These are phyloP conservation scores for Microbotryomycetes sp. DNA, from an alignment of 1,284 basidiomycete genomes.

Conservation along the genomic window DNA sequence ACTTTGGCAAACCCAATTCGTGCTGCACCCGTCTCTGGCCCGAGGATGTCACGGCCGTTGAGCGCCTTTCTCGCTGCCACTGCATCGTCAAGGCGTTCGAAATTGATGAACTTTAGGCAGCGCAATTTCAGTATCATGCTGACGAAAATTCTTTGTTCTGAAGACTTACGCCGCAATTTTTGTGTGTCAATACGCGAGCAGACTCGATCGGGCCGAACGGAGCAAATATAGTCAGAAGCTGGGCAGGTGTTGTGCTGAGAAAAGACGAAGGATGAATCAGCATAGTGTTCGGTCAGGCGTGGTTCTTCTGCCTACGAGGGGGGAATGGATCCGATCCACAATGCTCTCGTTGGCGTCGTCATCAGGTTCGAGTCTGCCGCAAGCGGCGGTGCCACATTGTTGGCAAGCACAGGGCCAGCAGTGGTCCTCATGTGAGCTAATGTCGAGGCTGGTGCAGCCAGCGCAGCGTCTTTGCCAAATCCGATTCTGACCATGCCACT, in stretches of 20 bases:
- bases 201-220: slow-evolving; percentile 97
- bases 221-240: slow-evolving; percentile 80
- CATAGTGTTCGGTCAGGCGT: too few relatives aligned
- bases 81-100: slow-evolving; percentile 92
- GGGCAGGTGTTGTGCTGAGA: slow-evolving; percentile 67
- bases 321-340: slow-evolving; percentile 95
- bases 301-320: slow-evolving; percentile 47
- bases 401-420: slow-evolving; percentile 12
- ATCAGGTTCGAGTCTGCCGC: slow-evolving; percentile 20
- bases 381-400: neutral
- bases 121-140: neutral
- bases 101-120: slow-evolving; percentile 61
- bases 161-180: slow-evolving; percentile 70
- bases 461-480: slow-evolving; percentile 71
- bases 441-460: slow-evolving; percentile 3
- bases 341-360: slow-evolving; percentile 75
- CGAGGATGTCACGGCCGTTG: slow-evolving; percentile 89
- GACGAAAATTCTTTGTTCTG: neutral
- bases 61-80: slow-evolving; percentile 88
- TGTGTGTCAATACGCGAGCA: slow-evolving; percentile 88
- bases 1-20: slow-evolving; percentile 83
- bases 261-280: neutral
- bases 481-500: slow-evolving; percentile 92
- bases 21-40: slow-evolving; percentile 89
- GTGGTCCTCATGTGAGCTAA: slow-evolving; percentile 5